These are phyloP conservation scores for Glycine latifolia DNA, from an alignment of 306 rosid genomes.

Conservation along the genomic window DNA sequence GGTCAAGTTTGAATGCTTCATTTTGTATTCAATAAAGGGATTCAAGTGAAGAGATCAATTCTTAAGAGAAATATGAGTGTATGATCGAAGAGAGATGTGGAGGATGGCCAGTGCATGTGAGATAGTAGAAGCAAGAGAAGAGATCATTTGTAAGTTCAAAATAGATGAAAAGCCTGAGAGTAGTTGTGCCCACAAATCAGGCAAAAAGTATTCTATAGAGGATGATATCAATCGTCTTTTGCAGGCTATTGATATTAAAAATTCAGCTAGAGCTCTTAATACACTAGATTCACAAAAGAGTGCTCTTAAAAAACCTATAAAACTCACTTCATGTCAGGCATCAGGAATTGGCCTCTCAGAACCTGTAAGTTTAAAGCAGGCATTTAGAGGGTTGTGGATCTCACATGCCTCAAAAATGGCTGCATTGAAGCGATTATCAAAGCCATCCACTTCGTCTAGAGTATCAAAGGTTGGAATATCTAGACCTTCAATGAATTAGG, in stretches of 20 bases:
- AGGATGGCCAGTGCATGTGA: constrained; percentile 53
- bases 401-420: constrained; percentile 97
- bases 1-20: constrained; percentile 50
- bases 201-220: constrained; percentile 70
- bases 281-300: constrained; percentile 58
- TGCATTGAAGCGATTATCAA: constrained; percentile 75
- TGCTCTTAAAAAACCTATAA: constrained; percentile 51
- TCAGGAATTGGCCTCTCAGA: constrained; percentile 83
- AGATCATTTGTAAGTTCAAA: constrained; percentile 50
- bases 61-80: constrained; percentile 44
- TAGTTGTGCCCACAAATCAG: constrained; percentile 48
- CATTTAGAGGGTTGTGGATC: constrained; percentile 81
- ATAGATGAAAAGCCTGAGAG: constrained; percentile 56
- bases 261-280: constrained; percentile 56
- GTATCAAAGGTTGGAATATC: constrained; percentile 75
- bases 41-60: constrained; percentile 41
- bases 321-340: constrained; percentile 61
- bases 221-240: constrained; percentile 84
- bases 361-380: constrained; percentile 87
- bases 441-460: constrained; percentile 66
- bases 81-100: constrained; percentile 31
- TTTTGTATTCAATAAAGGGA: constrained; percentile 39
- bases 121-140: constrained; percentile 73
- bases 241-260: constrained; percentile 70
- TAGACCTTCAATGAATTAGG: constrained; percentile 50